Conservation (phyloP, 2,329 filamentous ascomycete genomes). For the Aspergillus candidus region DNA sequence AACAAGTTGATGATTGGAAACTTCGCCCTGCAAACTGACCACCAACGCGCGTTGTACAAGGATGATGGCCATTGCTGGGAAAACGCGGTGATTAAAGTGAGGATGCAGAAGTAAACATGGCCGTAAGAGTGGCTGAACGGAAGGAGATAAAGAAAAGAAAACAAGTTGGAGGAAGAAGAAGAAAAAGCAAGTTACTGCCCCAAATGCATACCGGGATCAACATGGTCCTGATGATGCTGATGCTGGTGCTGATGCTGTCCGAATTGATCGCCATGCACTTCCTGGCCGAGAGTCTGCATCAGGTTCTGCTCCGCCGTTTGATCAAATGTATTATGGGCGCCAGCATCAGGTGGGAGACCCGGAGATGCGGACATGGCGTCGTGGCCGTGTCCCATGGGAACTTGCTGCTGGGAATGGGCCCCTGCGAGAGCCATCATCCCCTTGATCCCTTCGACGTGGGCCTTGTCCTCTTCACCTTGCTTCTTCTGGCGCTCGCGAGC, state of each 20-base stretch:
- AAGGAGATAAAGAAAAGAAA: background rate
- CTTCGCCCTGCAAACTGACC: no score
- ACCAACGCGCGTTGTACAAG: no score
- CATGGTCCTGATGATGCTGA: constrained; percentile 24
- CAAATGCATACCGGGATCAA: constrained; percentile 33
- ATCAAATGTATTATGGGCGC: constrained; percentile 29
- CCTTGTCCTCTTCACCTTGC: constrained; percentile 43
- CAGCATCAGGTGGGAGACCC: constrained; percentile 28
- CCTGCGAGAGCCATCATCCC: constrained; percentile 44
- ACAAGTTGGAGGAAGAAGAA: background rate
- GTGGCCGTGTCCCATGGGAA: constrained; percentile 23
- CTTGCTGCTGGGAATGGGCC: constrained; percentile 30
- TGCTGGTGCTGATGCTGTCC: constrained; percentile 27
- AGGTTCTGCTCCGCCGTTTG: constrained; percentile 39
- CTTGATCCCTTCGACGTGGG: constrained; percentile 43
- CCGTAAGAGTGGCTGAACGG: no score
- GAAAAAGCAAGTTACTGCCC: constrained; percentile 18
- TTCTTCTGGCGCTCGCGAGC: constrained; percentile 43
- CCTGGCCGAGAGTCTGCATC: constrained; percentile 40
- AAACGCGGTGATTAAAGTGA: no score
- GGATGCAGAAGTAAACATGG: no score
- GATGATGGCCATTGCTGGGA: no score
- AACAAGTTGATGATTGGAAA: no score
- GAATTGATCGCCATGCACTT: constrained; percentile 36
- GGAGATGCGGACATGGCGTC: constrained; percentile 36